Conservation (phyloP, 192 early-diverging fungal species). For the Backusella luteola region DNA sequence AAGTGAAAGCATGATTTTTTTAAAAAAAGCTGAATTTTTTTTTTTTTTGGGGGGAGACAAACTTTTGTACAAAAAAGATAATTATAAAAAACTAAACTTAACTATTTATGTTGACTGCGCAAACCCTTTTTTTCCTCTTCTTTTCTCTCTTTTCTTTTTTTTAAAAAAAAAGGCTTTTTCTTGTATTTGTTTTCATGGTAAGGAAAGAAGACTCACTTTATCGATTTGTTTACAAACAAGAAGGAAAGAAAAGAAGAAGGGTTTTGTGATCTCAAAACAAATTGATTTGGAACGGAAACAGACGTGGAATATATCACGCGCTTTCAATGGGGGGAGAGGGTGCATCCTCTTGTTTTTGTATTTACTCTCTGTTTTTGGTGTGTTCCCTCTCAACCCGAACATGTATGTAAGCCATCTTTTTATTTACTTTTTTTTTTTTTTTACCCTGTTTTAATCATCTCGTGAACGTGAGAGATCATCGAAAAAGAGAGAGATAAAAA, state of each 20-base stretch:
- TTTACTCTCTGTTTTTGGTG: neutral
- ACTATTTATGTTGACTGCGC: neutral
- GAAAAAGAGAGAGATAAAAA: neutral
- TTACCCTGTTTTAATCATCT: no score
- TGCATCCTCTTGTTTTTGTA: neutral
- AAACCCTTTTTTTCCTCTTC: neutral
- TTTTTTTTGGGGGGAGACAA: neutral
- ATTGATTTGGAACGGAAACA: neutral
- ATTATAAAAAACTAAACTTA: neutral
- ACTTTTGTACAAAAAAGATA: neutral
- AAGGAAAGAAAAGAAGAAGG: neutral
- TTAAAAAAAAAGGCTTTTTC: no score
- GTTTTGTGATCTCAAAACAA: neutral
- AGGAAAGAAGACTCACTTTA: no score
- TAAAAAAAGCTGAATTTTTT: neutral
- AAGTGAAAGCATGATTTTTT: constrained; percentile 6
- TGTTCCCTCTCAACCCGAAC: neutral
- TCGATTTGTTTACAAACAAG: neutral
- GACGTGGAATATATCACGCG: neutral
- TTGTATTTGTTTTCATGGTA: no score
- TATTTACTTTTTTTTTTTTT: no score
- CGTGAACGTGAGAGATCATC: neutral
- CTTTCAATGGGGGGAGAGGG: neutral
- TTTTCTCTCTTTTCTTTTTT: neutral
- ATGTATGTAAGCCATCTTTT: no score